phyloP scores from a whole-genome alignment of 257 asterid species.

The Cordia subcordata region DNA sequence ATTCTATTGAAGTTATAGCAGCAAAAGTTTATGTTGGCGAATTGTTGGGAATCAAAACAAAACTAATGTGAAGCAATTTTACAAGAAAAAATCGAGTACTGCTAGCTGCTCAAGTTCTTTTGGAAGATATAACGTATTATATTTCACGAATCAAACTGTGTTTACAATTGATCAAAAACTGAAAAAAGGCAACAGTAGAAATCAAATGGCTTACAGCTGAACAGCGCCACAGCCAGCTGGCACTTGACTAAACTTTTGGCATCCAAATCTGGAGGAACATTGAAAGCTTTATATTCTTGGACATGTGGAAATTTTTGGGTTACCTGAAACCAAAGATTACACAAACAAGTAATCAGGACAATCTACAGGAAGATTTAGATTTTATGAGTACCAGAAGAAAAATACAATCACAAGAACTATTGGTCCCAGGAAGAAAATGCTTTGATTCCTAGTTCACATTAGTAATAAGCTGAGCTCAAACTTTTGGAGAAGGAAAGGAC shows the following conservation, averaged over 20 bases:
- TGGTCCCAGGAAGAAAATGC: too few relatives aligned
- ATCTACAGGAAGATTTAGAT: not conserved
- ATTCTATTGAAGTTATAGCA: not conserved
- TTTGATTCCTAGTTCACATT: too few relatives aligned
- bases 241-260: constrained; percentile 48
- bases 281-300: constrained; percentile 47
- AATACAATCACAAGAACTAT: too few relatives aligned
- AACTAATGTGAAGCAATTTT: not conserved
- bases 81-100: not conserved
- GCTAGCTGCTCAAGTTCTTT: not conserved
- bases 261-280: constrained; percentile 50
- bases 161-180: not conserved
- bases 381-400: too few relatives aligned
- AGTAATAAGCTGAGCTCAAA: too few relatives aligned
- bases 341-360: not conserved
- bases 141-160: not conserved
- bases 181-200: not conserved
- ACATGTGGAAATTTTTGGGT: constrained; percentile 78
- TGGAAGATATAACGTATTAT: not conserved
- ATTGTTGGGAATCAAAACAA: not conserved
- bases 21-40: not conserved
- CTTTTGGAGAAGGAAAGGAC: too few relatives aligned
- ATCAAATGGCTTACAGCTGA: constrained; percentile 47
- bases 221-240: constrained; percentile 72
- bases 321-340: constrained; percentile 35